phyloP scores from a whole-genome alignment of 768 basidiomycete species.

The Serendipita sp. region DNA sequence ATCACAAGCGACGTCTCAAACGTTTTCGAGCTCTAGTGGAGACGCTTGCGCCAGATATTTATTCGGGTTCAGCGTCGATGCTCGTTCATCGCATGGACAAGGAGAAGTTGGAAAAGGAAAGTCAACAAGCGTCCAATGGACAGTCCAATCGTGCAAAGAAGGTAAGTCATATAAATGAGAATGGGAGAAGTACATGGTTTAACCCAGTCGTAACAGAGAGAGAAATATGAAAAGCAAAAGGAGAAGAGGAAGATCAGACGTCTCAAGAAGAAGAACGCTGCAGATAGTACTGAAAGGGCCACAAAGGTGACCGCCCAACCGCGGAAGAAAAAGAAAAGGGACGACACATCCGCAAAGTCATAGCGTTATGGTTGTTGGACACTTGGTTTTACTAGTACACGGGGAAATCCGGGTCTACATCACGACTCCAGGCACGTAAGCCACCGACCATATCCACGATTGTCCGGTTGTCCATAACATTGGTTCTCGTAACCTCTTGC shows the following conservation, averaged over 20 bases:
- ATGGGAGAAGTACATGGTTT: constrained; percentile 28
- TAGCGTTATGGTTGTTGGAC: background rate
- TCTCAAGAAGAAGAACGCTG: background rate
- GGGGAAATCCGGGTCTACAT: constrained; percentile 65
- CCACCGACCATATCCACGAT: constrained; percentile 71
- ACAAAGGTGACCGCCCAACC: background rate
- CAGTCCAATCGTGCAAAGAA: constrained; percentile 47
- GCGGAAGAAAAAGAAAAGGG: constrained; percentile 13
- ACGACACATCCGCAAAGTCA: constrained; percentile 3
- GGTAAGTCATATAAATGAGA: constrained; percentile 32
- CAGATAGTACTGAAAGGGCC: background rate
- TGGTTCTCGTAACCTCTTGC: constrained; percentile 18
- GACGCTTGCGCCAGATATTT: background rate
- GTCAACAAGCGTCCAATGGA: background rate
- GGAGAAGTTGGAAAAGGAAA: background rate
- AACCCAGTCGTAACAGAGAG: constrained; percentile 35
- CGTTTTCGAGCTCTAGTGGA: constrained; percentile 1
- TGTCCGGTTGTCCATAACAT: constrained; percentile 14
- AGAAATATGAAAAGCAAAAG: constrained; percentile 26
- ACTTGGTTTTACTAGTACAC: constrained; percentile 38
- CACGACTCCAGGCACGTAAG: constrained; percentile 57
- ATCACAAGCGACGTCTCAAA: constrained; percentile 7
- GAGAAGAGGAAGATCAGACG: constrained; percentile 5
- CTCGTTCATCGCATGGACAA: background rate
- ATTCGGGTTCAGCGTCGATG: constrained; percentile 3